Evolutionary conservation across 2,329 filamentous ascomycete species (phyloP), one percentile per base, ranked within the genome.

Genomic region (Xylaria sp.): DNA sequence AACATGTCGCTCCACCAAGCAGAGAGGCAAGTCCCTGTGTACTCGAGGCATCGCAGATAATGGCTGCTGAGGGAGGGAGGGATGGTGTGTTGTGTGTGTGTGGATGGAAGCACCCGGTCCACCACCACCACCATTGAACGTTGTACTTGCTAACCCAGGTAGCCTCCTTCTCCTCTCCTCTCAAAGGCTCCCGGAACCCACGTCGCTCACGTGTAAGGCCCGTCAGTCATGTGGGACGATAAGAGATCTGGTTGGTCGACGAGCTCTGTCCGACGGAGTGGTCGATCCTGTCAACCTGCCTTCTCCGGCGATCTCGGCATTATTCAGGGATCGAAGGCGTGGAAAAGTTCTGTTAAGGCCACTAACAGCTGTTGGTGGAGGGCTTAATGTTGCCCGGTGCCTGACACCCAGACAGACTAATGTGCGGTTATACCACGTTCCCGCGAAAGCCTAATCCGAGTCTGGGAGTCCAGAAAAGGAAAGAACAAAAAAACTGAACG

Each of bases 91-190:
- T 27, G 4, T 2, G 24, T 27, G 24, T 27, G 24, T 27, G 24
- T 27, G 24, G 24, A 27, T 65, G 67, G 61, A 64, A 58, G 67
- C 57, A 62, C 66, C 54, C 54, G 30, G 30, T n/a, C 30, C 32
- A 55, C 19, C 48, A 50, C 19, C 47, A 27, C 19, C 48, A 51
- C 50, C 61, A 48, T 72, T 73, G 70, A 77, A 77, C 75, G 75
- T 76, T 76, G 75, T 76, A 75, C 64, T 70, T 66, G 70, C 72
- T 74, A n/a, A n/a, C n/a, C n/a, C n/a, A n/a, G n/a, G n/a, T n/a
- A 69, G 70, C 67, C 65, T 70, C 66, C 66, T 70, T 63, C 19
- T 36, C 48, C 36, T 66, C 36, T 27, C 24, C 4, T 4, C 24
- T 27, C 24, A 27, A 42, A 58, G 45, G 51, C 64, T 64, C 65